Conservation (phyloP, 2,329 filamentous ascomycete species). For the Anisogramma anomala region DNA sequence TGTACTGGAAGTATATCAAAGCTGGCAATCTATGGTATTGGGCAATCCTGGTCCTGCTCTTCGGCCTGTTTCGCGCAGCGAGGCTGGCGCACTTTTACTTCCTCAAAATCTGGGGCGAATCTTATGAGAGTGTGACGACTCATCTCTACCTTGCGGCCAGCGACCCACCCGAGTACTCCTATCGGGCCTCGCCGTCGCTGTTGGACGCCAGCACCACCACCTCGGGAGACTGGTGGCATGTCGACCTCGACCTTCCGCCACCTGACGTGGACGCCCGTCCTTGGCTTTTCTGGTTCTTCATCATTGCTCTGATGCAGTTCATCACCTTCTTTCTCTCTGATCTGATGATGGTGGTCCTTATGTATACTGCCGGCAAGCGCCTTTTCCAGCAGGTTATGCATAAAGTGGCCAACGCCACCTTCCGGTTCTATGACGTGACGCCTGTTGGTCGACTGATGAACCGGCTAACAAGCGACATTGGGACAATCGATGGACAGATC, state of each 20-base stretch:
- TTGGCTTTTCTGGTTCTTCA: slow-evolving; percentile 62
- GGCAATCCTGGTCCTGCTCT: slow-evolving; percentile 50
- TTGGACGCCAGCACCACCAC: slow-evolving; percentile 1
- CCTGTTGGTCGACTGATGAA: slow-evolving; percentile 88
- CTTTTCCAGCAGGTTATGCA: slow-evolving; percentile 65
- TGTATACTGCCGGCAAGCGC: slow-evolving; percentile 63
- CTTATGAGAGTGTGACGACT: slow-evolving; percentile 38
- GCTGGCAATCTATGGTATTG: slow-evolving; percentile 69
- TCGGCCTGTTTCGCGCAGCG: slow-evolving; percentile 51
- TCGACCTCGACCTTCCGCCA: slow-evolving; percentile 43
- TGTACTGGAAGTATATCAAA: slow-evolving; percentile 80
- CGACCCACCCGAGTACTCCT: slow-evolving; percentile 4
- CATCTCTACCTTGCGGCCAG: slow-evolving; percentile 6
- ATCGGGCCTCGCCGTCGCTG: not conserved
- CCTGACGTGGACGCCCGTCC: slow-evolving; percentile 56
- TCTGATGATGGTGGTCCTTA: slow-evolving; percentile 60
- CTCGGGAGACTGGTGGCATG: slow-evolving; percentile 18
- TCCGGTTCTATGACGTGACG: slow-evolving; percentile 84
- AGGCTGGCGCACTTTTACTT: slow-evolving; percentile 66
- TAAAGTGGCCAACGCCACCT: slow-evolving; percentile 66
- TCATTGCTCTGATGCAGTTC: slow-evolving; percentile 51
- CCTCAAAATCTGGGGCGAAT: slow-evolving; percentile 77
- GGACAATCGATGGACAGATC: slow-evolving; percentile 79
- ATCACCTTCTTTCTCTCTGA: slow-evolving; percentile 50
- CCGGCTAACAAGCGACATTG: slow-evolving; percentile 79